Base-by-base conservation (phyloP, 2,329 filamentous ascomycete genomes). In the Sporothrix mexicana region DNA sequence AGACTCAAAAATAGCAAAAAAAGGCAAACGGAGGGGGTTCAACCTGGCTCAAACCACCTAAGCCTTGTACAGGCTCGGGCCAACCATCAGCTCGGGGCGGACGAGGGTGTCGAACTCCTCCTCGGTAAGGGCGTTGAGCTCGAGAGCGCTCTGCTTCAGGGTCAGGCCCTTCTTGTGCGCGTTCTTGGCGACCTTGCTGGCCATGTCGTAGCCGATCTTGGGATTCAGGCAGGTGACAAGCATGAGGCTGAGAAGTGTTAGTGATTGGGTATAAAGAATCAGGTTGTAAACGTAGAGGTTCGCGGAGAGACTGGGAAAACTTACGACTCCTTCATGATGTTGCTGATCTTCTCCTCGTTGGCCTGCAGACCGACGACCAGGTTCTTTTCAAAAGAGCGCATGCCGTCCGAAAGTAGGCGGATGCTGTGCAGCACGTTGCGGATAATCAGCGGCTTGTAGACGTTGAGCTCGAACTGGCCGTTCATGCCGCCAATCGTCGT, bases 391-490 rank as follows among this genome's bases (percentile, higher is more conserved):
- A 99, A 98, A 76, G 93, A 97, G 79, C 88, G 89, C 95, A 98
- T 98, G 78, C 93, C 93, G 80, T 99, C 96, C 49, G 93, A 88
- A 72, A 99, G 86, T 74, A 99, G 90, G 76, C 95, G 90, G 73
- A 92, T 87, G 85, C 94, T 97, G 88, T 98, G 96, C 53, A 99
- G 88, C 77, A 98, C 86, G 85, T 98, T 98, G 83, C 92, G 89
- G 84, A 98, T 98, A 81, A 99, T 88, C 73, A 98, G 89, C 59
- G 96, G 96, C 88, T 98, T 98, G 90, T 97, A 99, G 72, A 98
- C 96, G 84, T 98, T 99, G 77, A 99, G 89, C 85, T 98, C 96
- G 79, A 99, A 99, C 85, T 98, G 97, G 77, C 96, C 96, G 85
- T 96, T 97, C 86, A 97, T 97, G 80, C 95, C 96, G 75, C 94